Conservation (phyloP, 2,329 filamentous ascomycete genomes). For the Monosporascus sp. region DNA sequence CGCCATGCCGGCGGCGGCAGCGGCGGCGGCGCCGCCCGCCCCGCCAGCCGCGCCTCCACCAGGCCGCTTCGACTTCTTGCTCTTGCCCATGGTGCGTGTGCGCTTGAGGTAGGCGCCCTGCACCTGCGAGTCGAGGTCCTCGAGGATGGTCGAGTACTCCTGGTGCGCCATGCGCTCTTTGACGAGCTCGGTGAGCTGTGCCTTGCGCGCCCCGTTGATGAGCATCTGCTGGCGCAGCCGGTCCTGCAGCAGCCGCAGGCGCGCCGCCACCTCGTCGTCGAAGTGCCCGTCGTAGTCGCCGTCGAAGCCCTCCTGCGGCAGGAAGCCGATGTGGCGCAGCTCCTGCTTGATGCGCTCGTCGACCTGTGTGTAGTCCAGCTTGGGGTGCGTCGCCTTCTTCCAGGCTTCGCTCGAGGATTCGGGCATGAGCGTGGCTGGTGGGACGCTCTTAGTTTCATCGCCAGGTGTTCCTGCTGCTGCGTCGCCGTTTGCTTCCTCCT, state of each 20-base stretch:
- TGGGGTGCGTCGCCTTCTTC: conserved; percentile 70
- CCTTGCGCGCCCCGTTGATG: conserved; percentile 85
- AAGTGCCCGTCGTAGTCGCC: conserved; percentile 84
- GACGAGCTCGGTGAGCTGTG: conserved; percentile 78
- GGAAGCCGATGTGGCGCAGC: conserved; percentile 82
- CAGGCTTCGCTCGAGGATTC: conserved; percentile 71
- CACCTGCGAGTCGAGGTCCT: conserved; percentile 92
- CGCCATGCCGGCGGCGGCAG: conserved; percentile 55
- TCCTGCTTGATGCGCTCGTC: conserved; percentile 91
- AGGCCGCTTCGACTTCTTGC: conserved; percentile 79
- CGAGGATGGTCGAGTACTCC: conserved; percentile 93
- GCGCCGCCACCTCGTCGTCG: conserved; percentile 90
- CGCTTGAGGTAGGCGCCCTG: conserved; percentile 94
- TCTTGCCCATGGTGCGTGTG: conserved; percentile 89
- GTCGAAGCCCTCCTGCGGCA: conserved; percentile 58
- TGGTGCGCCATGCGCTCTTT: conserved; percentile 93
- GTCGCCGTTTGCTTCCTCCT: conserved; percentile 51
- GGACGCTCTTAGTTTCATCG: conserved; percentile 39
- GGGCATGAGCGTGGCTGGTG: conserved; percentile 73
- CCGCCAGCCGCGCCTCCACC: conserved; percentile 62
- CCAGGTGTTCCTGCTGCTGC: conserved; percentile 30
- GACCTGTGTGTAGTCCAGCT: conserved; percentile 78
- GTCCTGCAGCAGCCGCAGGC: conserved; percentile 77
- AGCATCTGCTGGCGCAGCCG: conserved; percentile 79
- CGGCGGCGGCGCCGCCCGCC: conserved; percentile 59